Evolutionary conservation across 257 asterid species (phyloP).

Genomic region (Ehretia macrophylla): DNA sequence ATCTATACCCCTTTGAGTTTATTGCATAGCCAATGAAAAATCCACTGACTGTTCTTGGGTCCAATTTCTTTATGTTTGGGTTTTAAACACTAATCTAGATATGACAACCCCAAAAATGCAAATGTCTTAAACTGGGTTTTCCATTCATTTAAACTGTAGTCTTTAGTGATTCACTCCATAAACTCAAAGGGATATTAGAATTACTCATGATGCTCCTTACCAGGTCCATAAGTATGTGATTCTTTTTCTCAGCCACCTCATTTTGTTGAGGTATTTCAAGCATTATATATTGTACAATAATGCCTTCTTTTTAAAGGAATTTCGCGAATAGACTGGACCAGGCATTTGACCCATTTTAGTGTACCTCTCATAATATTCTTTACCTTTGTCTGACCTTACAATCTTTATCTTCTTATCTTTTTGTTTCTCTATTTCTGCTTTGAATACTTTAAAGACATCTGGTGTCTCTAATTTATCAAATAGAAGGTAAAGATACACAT

Average conservation of each 20-base stretch:
- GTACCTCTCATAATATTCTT: slow-evolving; percentile 7
- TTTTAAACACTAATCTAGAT: too few species aligned
- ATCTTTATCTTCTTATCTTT: slow-evolving; percentile 5
- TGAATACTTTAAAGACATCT: slow-evolving; percentile 11
- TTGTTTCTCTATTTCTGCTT: slow-evolving; percentile 8
- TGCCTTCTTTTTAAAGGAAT: background rate
- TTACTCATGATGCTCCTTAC: too few species aligned
- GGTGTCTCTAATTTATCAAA: background rate
- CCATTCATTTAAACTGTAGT: too few species aligned
- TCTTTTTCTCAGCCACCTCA: background rate
- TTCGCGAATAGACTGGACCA: background rate
- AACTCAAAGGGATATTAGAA: too few species aligned
- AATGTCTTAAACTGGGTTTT: too few species aligned
- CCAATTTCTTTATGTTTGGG: too few species aligned
- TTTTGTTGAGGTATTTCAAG: background rate
- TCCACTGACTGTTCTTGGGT: too few species aligned
- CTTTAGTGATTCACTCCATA: too few species aligned
- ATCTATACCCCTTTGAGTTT: too few species aligned
- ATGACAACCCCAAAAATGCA: too few species aligned
- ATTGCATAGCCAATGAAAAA: too few species aligned
- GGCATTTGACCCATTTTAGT: background rate
- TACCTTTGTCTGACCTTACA: slow-evolving; percentile 11
- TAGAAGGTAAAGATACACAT: slow-evolving; percentile 9
- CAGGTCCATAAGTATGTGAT: background rate
- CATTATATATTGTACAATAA: background rate